Evolutionary conservation across 2,329 filamentous ascomycete species (phyloP), one percentile per base, ranked within the genome.

Genomic region (Calonectria pseudoturangicola): DNA sequence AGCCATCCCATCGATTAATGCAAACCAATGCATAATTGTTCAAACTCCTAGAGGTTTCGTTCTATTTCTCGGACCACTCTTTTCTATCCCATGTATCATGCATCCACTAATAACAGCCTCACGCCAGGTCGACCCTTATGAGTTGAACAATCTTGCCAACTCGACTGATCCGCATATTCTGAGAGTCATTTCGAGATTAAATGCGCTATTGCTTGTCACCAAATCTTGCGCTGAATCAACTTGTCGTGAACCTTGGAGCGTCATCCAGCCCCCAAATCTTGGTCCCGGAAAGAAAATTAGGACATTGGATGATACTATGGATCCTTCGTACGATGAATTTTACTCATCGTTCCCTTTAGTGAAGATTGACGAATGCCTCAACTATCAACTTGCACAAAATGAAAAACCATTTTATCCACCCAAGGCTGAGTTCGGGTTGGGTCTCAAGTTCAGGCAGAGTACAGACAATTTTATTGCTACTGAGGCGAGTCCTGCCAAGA

Each of bases 121-220:
- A 18, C 18, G 18, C 41, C 5, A 43, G 6, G 54, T 68, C 15
- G 45, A 68, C 65, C 54, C n/a, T n/a, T 73, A 41, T 28, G 30
- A 63, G 15, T 45, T 62, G 25, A 66, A 36, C 41, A 47, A 54
- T 25, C 30, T 54, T 18, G 47, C n/a, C 15, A 33, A 47, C 15
- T 33, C 28, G 25, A 33, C 58, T 2, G 25, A 50, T 18, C n/a
- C 13, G 2, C n/a, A 48, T 15, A 41, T 36, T 9, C 16, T 39
- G n/a, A 48, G 63, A 33, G 12, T 66, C 4, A 41, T 51, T 9
- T 25, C 30, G 2, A 36, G 63, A 25, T 28, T 66, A 4, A 66
- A 66, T 39, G 63, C 63, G 5, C 12, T 66, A 15, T 45, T 66
- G 16, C 33, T 66, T 9, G 63, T 66, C 12, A 66, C 63, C 30